Percentiles rank a stretch among this genome's conserved stretches.
Conservation (phyloP, 2,329 filamentous ascomycete genomes). For the Alternaria sp. region DNA sequence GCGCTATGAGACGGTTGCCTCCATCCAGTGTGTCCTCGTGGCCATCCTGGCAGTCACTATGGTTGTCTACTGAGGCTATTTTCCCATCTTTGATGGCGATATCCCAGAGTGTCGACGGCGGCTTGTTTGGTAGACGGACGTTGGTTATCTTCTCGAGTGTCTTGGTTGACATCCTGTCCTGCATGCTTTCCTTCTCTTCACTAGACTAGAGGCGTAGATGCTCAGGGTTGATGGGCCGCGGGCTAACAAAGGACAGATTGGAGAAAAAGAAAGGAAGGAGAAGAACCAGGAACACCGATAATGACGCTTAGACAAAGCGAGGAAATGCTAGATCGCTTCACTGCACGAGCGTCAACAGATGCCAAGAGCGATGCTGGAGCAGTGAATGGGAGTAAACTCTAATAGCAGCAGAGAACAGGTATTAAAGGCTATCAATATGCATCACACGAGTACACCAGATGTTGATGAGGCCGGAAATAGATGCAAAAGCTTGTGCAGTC, state of each 20-base stretch:
- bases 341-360: slow-evolving; percentile 18
- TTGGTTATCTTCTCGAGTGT: slow-evolving; percentile 41
- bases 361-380: slow-evolving; percentile 20
- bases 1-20: slow-evolving; percentile 56
- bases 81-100: slow-evolving; percentile 45
- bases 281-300: slow-evolving; percentile 19
- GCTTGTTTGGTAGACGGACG: slow-evolving; percentile 47
- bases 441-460: neutral
- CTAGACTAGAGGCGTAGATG: neutral
- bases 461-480: slow-evolving; percentile 8
- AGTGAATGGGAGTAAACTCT: slow-evolving; percentile 19
- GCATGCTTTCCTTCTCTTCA: slow-evolving; percentile 11
- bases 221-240: neutral
- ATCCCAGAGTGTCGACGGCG: slow-evolving; percentile 48
- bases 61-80: slow-evolving; percentile 47
- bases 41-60: slow-evolving; percentile 22
- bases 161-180: slow-evolving; percentile 15
- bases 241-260: neutral
- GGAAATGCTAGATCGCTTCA: slow-evolving; percentile 10
- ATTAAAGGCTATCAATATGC: neutral
- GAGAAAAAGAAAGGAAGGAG: slow-evolving; percentile 35
- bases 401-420: slow-evolving; percentile 9
- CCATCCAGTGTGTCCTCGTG: slow-evolving; percentile 53
- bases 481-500: slow-evolving; percentile 10
- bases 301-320: slow-evolving; percentile 25